Base-by-base conservation (phyloP, 2,329 filamentous ascomycete species). In the Aureobasidium namibiae region DNA sequence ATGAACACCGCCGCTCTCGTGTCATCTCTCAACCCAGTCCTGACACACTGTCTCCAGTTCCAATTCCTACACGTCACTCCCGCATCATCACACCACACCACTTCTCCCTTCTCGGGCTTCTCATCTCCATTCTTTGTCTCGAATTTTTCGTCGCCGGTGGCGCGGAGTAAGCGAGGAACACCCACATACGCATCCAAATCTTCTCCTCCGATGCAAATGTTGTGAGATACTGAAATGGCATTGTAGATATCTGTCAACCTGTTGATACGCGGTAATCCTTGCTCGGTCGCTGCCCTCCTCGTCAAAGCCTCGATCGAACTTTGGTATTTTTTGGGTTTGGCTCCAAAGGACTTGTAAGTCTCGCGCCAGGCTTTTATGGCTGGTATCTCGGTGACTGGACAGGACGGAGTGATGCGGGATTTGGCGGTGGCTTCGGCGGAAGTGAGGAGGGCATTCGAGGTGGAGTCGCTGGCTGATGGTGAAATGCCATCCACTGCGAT, bases 31-130 rank as follows among this genome's bases (percentile, higher is more conserved):
- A 75, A 62, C 2, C 67, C 70, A 3, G 73, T 75, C 24, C 72
- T 60, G 1, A 69, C 65, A 24, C 72, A 69, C 61, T 74, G 73
- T 24, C 73, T 62, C 72, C 73, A 75, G 62, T 74, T 74, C 73
- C 71, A 75, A 7, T 70, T 59, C 8, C 73, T 67, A 56, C 72
- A 75, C 14, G 73, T 75, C 10, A 75, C 67, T 0, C 72, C 72
- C 1, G 59, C 64, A 11, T 69, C 64, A 57, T 75, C 73, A 59
- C 72, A 74, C 73, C 72, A 74, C 10, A 74, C 68, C 1, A 70
- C 71, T 61, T 75, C 73, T 1, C 73, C 73, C 1, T 59, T 58
- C 11, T 65, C 65, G 2, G 68, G 66, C 29, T 38, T 59, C 54
- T 72, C 67, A 1, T 70, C 71, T 1, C 63, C 65, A 3, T 68